phyloP scores from a whole-genome alignment of 768 basidiomycete species.

The Xanthoconium purpureum region DNA sequence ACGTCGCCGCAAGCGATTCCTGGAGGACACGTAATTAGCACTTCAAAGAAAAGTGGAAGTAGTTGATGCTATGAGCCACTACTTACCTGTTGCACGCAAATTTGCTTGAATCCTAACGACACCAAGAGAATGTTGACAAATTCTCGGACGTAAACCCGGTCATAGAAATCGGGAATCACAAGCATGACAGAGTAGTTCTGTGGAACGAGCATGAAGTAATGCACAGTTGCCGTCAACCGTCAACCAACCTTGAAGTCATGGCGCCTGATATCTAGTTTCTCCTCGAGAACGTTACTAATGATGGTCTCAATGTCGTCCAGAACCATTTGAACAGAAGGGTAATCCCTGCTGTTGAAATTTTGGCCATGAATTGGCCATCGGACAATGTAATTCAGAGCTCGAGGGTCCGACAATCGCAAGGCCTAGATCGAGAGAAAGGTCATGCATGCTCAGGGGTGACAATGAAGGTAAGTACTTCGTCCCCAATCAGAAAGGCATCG shows the following conservation, averaged over 20 bases:
- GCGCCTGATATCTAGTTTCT: constrained; percentile 52
- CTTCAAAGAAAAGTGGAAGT: too few species aligned
- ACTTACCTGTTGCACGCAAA: constrained; percentile 84
- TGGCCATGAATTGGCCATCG: constrained; percentile 81
- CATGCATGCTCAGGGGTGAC: not conserved
- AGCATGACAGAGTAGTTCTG: constrained; percentile 87
- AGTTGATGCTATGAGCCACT: not conserved
- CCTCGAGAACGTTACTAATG: constrained; percentile 56
- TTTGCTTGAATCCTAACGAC: constrained; percentile 87
- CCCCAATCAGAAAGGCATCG: constrained; percentile 55
- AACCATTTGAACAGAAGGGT: constrained; percentile 63
- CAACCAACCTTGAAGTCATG: constrained; percentile 58
- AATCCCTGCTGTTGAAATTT: constrained; percentile 80
- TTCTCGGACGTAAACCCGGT: constrained; percentile 78
- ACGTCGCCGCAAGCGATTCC: constrained; percentile 92
- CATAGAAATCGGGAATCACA: constrained; percentile 90
- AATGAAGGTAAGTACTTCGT: constrained; percentile 45
- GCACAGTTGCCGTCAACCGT: not conserved
- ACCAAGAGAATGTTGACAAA: constrained; percentile 69
- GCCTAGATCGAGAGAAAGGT: constrained; percentile 44
- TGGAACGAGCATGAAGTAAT: not conserved
- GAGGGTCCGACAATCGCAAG: constrained; percentile 66
- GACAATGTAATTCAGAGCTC: constrained; percentile 63
- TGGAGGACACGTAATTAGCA: constrained; percentile 27
- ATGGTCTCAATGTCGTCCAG: constrained; percentile 79